Percentiles rank a stretch among this genome's conserved stretches.
These are phyloP conservation scores for Tetrapisispora phaffii DNA, from an alignment of 805 yeast species.

Conservation along the genomic window DNA sequence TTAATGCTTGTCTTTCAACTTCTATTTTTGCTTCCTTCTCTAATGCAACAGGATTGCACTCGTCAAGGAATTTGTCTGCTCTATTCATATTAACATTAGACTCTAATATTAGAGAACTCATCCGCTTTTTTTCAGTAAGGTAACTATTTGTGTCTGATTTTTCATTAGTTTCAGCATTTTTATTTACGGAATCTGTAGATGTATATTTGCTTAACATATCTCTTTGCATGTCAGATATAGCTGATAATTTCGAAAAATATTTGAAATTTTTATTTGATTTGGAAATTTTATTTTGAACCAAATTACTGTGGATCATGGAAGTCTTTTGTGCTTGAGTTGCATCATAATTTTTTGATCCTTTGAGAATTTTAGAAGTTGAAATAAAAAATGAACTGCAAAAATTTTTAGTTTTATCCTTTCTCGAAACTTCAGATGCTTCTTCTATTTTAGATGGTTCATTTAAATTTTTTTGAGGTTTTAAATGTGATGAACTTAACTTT, in stretches of 20 bases:
- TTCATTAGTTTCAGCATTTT: background rate
- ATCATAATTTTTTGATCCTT: background rate
- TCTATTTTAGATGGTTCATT: background rate
- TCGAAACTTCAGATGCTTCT: background rate
- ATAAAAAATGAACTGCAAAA: background rate
- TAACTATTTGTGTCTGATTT: background rate
- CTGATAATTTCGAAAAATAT: slow-evolving; percentile 24
- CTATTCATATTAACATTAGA: background rate
- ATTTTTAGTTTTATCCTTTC: background rate
- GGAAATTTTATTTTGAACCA: too few species aligned
- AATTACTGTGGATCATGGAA: background rate
- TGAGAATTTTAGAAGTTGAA: background rate
- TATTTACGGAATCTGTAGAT: background rate
- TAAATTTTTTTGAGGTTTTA: background rate
- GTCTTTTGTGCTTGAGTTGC: background rate
- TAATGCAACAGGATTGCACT: background rate
- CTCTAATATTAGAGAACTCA: background rate
- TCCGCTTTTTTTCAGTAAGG: background rate
- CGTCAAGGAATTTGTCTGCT: background rate
- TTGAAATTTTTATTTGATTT: slow-evolving; percentile 1
- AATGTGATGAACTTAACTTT: slow-evolving; percentile 7
- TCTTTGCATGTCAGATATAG: slow-evolving; percentile 24
- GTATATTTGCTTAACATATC: slow-evolving; percentile 11
- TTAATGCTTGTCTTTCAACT: slow-evolving; percentile 23
- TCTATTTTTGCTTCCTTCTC: slow-evolving; percentile 9